These are phyloP conservation scores for Sanguinoderma infundibulare DNA, from an alignment of 1,284 basidiomycete species.

Conservation along the genomic window DNA sequence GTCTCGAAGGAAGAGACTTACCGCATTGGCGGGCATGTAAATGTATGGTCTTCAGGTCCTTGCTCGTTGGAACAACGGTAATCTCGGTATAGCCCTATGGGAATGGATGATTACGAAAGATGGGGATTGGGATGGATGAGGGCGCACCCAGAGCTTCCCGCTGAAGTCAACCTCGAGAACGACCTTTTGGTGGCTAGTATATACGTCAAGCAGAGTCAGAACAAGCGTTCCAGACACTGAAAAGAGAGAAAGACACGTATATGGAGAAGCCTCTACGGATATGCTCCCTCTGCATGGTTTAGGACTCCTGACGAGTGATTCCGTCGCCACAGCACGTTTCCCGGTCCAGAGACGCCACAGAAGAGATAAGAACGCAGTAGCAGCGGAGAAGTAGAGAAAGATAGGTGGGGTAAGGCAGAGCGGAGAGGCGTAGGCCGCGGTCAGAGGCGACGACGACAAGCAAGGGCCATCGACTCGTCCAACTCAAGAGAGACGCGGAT, in stretches of 20 bases:
- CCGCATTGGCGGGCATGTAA: conserved; percentile 87
- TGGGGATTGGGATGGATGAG: not conserved
- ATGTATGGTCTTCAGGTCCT: conserved; percentile 79
- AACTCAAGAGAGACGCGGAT: conserved; percentile 23
- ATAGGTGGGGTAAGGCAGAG: not conserved
- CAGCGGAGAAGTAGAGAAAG: not conserved
- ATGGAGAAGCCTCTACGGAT: conserved; percentile 80
- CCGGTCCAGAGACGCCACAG: conserved; percentile 3
- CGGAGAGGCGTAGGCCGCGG: conserved; percentile 9
- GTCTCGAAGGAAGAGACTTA: conserved; percentile 43
- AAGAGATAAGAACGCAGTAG: not conserved
- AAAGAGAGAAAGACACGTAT: conserved; percentile 63
- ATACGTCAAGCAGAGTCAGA: conserved; percentile 59
- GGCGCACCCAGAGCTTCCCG: conserved; percentile 74
- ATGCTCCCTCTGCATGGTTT: conserved; percentile 71
- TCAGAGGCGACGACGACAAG: conserved; percentile 22
- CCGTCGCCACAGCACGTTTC: conserved; percentile 17
- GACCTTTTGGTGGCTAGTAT: conserved; percentile 92
- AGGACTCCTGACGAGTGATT: conserved; percentile 18
- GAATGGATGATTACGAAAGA: conserved; percentile 7
- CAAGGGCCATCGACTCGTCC: conserved; percentile 22
- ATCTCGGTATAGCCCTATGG: conserved; percentile 90
- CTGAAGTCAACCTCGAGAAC: conserved; percentile 89
- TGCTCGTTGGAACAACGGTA: conserved; percentile 79
- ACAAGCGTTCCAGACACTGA: conserved; percentile 20